Evolutionary conservation across 495 filamentous ascomycete genomes (phyloP), one percentile per base, ranked within the genome.

Genomic region (Neurospora sp.): DNA sequence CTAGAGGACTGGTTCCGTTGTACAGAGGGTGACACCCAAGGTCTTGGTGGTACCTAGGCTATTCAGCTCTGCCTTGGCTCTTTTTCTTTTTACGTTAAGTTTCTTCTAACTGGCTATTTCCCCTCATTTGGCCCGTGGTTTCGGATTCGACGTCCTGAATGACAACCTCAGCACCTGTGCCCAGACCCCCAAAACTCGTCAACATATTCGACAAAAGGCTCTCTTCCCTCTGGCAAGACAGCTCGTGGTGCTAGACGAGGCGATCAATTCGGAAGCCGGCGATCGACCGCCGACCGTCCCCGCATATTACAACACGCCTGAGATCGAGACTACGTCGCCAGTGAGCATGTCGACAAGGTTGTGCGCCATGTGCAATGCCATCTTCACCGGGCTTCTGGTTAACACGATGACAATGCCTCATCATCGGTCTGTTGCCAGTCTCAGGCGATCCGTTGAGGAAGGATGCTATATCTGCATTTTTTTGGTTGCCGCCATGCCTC

Each of bases 321-420:
- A 35, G 53, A 0, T 27, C 8, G 27, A 37, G 27, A 65, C 53
- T 35, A 18, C 12, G 7, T 4, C 1, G 47, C 2, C 5, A 27
- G 22, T 61, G 4, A 65, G 1, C 27, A 37, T 31, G 22, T 37
- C 53, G 1, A 8, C 53, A 12, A 65, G 12, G 1, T 18, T 65
- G 53, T 65, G 53, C 53, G 6, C 5, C 27, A 1, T 65, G 53
- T 65, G 53, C 0, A 37, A 65, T 37, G 53, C 27, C 53, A 65
- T 65, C 18, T 65, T 65, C 27, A 65, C 53, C 27, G 53, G 53
- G 0, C 53, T 61, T 0, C 27, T 61, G 2, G 27, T 61, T 35
- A 2, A 3, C 0, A 1, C 35, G 2, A 0, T 4, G 6, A 0
- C 0, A 1, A 61, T 35, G 27, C 53, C 53, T 65, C 53, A 65